Base-by-base conservation (phyloP, 2,329 filamentous ascomycete species). In the Graphilbum ipis-grandicollis region DNA sequence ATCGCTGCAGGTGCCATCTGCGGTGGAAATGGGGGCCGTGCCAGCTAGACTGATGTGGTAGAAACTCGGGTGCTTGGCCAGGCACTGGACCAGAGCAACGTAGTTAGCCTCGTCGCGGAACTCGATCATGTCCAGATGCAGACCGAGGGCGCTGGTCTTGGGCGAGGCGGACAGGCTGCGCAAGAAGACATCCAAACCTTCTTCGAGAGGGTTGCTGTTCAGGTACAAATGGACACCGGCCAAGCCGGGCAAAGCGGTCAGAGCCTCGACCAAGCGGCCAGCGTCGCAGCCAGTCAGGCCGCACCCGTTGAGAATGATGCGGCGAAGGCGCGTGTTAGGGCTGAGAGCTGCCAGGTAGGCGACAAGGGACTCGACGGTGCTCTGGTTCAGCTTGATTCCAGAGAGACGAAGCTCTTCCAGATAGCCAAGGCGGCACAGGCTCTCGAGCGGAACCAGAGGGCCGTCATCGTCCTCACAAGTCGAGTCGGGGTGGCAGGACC, bases 51-150 rank as follows among this genome's bases (percentile, higher is more conserved):
- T 71, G 26, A 73, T 54, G 32, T 65, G 63, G 30, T 62, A 52
- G 32, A 73, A 63, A 5, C 62, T 59, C 12, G 52, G 58, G 41
- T 66, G 68, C n/a, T 56, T 46, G 0, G 66, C 58, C 35, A 73
- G 51, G 3, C 67, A 64, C 14, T 51, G 54, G 41, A 72, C 50
- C 5, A 73, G 56, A 37, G 58, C 58, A 38, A 67, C 57, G 44
- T 67, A 73, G 46, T 59, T 68, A 9, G 49, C 48, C 46, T 71
- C 68, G 29, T 62, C 51, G 17, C 56, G 54, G 44, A 72, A 71
- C 41, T 71, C 66, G n/a, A 71, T 54, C 66, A 72, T 71, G 43
- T 70, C 63, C 41, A 71, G 50, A 43, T 65, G 63, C 18, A 72
- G 51, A 19, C 58, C 62, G 19, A 73, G 59, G 8, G 64, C 60